Conservation (phyloP, 305 asterid species). For the Fraxinus dipetala region DNA sequence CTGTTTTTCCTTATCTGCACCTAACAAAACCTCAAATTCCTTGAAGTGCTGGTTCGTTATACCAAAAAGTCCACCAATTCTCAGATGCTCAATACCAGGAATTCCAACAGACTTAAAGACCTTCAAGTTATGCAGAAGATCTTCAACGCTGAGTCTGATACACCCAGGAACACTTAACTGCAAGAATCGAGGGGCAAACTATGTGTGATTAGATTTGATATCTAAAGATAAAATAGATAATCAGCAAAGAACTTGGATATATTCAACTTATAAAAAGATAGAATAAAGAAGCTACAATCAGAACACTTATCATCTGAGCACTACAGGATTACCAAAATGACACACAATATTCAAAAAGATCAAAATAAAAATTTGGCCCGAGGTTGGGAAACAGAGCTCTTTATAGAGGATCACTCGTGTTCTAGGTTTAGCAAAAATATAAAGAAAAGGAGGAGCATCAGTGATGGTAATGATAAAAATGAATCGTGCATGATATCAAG, state of each 20-base stretch:
- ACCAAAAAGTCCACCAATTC: slow-evolving; percentile 41
- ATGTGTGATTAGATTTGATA: background rate
- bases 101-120: slow-evolving; percentile 33
- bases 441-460: background rate
- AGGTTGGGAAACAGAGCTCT: background rate
- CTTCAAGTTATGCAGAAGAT: slow-evolving; percentile 40
- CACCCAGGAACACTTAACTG: slow-evolving; percentile 63
- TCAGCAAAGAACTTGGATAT: slow-evolving; percentile 8
- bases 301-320: background rate
- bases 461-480: background rate
- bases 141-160: slow-evolving; percentile 31
- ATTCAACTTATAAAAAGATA: background rate
- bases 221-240: background rate
- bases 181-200: slow-evolving; percentile 8
- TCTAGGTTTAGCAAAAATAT: background rate
- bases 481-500: background rate
- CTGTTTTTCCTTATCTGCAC: slow-evolving; percentile 30
- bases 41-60: slow-evolving; percentile 35
- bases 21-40: slow-evolving; percentile 48
- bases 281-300: background rate
- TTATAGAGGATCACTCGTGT: background rate
- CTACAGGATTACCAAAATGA: background rate
- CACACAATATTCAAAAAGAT: background rate
- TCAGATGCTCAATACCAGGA: slow-evolving; percentile 48
- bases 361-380: background rate